Base-by-base conservation (phyloP, 2,329 filamentous ascomycete genomes). In the Amylocarpus encephaloides region DNA sequence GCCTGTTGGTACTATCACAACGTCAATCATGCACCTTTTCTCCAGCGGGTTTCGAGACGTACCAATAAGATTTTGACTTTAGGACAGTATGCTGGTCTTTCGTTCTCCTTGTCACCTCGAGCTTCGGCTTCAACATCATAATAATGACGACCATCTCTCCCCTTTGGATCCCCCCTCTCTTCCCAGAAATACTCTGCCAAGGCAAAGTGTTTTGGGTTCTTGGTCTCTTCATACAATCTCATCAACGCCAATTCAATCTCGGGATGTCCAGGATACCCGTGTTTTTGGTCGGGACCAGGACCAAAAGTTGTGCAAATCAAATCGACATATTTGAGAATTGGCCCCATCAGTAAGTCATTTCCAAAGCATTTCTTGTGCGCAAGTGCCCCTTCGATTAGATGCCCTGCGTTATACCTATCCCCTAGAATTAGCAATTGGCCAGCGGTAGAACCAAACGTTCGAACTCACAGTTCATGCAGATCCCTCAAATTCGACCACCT, bases 211-310 rank as follows among this genome's bases (percentile, higher is more conserved):
- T 69, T 60, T 4, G 62, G 45, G 46, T 71, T 59, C 1, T 59
- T 41, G 0, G 73, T 76, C 1, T 66, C 58, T 6, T 70, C 62
- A 46, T 72, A 71, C 3, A 77, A 63, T 12, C 75, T 63, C 3
- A 78, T 57, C 6, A 78, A 62, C 6, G 74, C 71, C 9, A 78
- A 64, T 51, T 78, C 75, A 38, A 78, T 74, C 59, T 78, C 74
- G 0, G 77, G 76, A 57, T 83, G 80, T 0, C 80, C 80, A 1
- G 79, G 79, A 57, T 83, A 84, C 5, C 77, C 80, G 48, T 76
- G 77, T 15, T 70, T 68, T 57, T 82, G 75, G 6, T 64, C 65
- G 3, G 71, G 55, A 1, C 64, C 70, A 0, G 74, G 71, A 0
- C 80, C 80, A 59, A 84, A 81, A 0, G 68, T 71, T 3, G 66